Base-by-base conservation (phyloP, 306 rosid species). In the Herpetospermum pedunculosum region DNA sequence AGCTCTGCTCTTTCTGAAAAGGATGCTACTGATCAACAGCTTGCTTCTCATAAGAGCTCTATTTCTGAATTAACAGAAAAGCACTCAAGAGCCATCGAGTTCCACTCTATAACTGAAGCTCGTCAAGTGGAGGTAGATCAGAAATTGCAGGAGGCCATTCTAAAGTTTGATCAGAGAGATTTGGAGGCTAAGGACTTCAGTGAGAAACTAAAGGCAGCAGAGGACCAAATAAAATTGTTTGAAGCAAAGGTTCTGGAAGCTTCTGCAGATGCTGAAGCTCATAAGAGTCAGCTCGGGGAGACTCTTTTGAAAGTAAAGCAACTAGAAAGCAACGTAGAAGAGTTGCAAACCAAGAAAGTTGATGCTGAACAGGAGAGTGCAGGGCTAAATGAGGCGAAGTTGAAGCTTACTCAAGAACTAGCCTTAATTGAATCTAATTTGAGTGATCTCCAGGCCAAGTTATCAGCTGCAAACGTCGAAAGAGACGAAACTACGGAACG, bases 101-200 rank as follows among this genome's bases (percentile, higher is more conserved):
- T 82, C 55, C 97, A 85, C 3, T 35, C 85, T 23, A 76, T 79
- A 62, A 75, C 86, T 8, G 87, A 87, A 80, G 76, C 84, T 30
- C 89, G 76, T 48, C 26, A 83, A 49, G 72, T 57, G 44, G 91
- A 91, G 79, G 73, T 77, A 43, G 91, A 89, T 76, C 71, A 19
- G 71, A 64, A 64, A 72, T 73, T 94, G 38, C 84, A 87, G 78
- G 95, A 86, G 72, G 86, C 90, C 75, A 76, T 81, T 74, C 77
- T 77, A 79, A 86, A 78, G 78, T 87, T 80, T 40, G 70, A 79
- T 37, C 81, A 81, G 83, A 93, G 78, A 83, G 94, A 93, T 71
- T 82, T 80, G 46, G 98, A 94, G 88, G 88, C 92, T 78, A 84
- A 81, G 52, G 92, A 84, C 35, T 78, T 94, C 89, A 82, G 67